These are phyloP conservation scores for Acanthamoeba triangularis DNA, from an alignment of 208 protist genomes.

Conservation along the genomic window DNA sequence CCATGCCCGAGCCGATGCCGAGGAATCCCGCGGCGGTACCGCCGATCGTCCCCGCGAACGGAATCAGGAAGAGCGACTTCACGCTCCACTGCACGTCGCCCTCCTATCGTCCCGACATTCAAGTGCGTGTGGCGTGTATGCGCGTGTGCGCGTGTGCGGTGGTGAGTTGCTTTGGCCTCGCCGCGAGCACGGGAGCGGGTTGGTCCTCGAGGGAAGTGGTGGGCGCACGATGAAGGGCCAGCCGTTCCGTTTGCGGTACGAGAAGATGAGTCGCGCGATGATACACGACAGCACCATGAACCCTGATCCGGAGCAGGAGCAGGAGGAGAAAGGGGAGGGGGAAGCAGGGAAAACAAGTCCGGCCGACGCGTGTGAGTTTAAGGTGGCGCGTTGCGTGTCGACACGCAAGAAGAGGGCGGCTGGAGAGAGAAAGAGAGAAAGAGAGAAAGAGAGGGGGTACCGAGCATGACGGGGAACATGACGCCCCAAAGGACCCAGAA, in stretches of 20 bases:
- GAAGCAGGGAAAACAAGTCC: too few relatives aligned
- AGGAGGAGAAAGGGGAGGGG: too few relatives aligned
- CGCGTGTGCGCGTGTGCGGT: too few relatives aligned
- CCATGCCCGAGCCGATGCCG: slow-evolving; percentile 88
- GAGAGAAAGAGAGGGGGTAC: neutral
- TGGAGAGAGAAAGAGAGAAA: neutral
- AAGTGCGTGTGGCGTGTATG: neutral
- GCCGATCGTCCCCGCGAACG: slow-evolving; percentile 73
- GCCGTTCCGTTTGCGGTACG: slow-evolving; percentile 18
- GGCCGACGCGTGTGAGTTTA: too few relatives aligned
- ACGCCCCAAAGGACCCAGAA: slow-evolving; percentile 79
- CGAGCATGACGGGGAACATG: slow-evolving; percentile 77
- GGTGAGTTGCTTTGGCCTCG: neutral
- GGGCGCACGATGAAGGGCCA: slow-evolving; percentile 61
- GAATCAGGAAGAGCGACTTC: slow-evolving; percentile 77
- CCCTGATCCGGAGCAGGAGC: too few relatives aligned
- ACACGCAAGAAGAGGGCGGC: neutral
- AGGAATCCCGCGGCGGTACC: slow-evolving; percentile 86
- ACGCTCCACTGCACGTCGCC: slow-evolving; percentile 84
- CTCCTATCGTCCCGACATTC: slow-evolving; percentile 8
- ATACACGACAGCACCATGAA: neutral
- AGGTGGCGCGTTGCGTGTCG: neutral
- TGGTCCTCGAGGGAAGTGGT: neutral
- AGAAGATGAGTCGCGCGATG: neutral
- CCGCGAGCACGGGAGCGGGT: neutral